Conservation (phyloP, 2,329 filamentous ascomycete species). For the Cadophora sp. region DNA sequence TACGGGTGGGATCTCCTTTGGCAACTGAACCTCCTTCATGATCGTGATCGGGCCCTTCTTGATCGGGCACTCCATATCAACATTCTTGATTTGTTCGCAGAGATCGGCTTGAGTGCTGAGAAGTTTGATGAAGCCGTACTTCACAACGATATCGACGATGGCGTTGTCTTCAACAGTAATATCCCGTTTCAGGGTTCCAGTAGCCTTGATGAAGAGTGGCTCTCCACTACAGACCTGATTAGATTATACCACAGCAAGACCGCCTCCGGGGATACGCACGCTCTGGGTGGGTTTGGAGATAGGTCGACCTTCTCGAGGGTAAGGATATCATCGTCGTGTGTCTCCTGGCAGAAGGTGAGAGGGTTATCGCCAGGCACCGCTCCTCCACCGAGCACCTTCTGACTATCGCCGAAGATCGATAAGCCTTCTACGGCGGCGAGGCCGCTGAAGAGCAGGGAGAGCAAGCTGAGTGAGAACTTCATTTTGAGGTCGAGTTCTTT, state of each 20-base stretch:
- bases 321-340: conserved; percentile 74
- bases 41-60: conserved; percentile 77
- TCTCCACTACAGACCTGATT: conserved; percentile 70
- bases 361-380: conserved; percentile 75
- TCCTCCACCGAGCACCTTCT: conserved; percentile 56
- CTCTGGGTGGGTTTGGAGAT: conserved; percentile 81
- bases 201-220: conserved; percentile 79
- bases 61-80: conserved; percentile 88
- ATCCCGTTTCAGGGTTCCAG: conserved; percentile 73
- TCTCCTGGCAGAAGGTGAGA: conserved; percentile 73
- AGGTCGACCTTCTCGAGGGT: conserved; percentile 82
- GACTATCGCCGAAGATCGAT: conserved; percentile 55
- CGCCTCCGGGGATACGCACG: conserved; percentile 64
- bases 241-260: conserved; percentile 32
- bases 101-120: conserved; percentile 82
- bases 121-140: conserved; percentile 91
- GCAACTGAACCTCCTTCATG: conserved; percentile 83
- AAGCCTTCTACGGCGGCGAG: conserved; percentile 50
- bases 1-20: conserved; percentile 87
- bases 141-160: conserved; percentile 72
- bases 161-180: conserved; percentile 84
- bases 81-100: conserved; percentile 87
- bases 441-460: conserved; percentile 40
- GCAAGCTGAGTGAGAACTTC: conserved; percentile 43
- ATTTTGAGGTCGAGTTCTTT: conserved; percentile 35